Evolutionary conservation across 2,329 filamentous ascomycete species (phyloP).

Genomic region (Trichoderma sp.): DNA sequence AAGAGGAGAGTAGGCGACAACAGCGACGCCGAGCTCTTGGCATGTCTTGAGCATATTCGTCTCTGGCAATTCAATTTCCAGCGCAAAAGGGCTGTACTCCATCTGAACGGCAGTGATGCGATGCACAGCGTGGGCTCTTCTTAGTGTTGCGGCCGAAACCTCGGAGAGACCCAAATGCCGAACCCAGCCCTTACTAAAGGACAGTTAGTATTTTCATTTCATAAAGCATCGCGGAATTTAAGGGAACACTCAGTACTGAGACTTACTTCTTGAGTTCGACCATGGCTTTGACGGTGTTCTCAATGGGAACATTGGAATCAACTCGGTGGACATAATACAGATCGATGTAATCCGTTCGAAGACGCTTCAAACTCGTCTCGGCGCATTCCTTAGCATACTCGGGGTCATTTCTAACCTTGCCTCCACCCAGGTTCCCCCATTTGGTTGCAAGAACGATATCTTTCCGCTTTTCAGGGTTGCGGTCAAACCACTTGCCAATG

Average conservation of each 20-base stretch:
- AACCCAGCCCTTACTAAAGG: conserved; percentile 50
- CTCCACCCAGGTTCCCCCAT: conserved; percentile 28
- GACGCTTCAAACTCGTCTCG: conserved; percentile 41
- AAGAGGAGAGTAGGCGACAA: conserved; percentile 59
- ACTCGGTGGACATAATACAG: conserved; percentile 54
- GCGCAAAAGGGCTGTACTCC: conserved; percentile 53
- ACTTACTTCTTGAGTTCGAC: conserved; percentile 41
- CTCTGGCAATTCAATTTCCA: conserved; percentile 56
- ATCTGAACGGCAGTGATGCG: conserved; percentile 53
- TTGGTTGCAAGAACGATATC: conserved; percentile 51
- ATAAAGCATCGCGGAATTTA: not conserved
- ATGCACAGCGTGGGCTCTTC: conserved; percentile 49
- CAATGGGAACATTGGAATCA: conserved; percentile 46
- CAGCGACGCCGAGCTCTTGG: conserved; percentile 55
- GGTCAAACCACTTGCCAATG: conserved; percentile 50
- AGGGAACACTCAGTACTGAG: not conserved
- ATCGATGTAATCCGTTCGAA: conserved; percentile 55
- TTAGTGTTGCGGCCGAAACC: conserved; percentile 47
- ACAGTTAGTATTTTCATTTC: not conserved
- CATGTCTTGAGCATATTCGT: conserved; percentile 52
- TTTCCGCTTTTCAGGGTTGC: conserved; percentile 42
- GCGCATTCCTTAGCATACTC: conserved; percentile 23
- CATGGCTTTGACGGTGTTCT: conserved; percentile 51
- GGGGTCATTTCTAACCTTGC: not conserved
- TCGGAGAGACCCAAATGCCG: conserved; percentile 56